Evolutionary conservation across 1,139 yeast genomes (phyloP).

Genomic region (Saccharomycopsis phalli): DNA sequence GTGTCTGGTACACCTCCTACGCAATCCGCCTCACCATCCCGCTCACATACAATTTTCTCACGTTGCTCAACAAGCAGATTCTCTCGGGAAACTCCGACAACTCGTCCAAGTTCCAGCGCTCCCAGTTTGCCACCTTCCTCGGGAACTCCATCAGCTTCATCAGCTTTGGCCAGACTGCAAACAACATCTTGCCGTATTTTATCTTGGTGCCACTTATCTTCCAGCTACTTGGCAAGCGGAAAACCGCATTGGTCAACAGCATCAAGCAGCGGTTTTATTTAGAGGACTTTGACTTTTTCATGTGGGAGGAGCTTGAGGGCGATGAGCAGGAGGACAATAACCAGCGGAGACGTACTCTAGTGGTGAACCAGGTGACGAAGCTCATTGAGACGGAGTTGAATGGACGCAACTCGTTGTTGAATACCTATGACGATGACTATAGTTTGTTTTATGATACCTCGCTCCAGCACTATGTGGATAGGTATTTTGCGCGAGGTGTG

Average conservation of each 20-base stretch:
- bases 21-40: conserved; percentile 80
- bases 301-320: conserved; percentile 30
- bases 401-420: conserved; percentile 13
- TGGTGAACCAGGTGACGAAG: conserved; percentile 24
- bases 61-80: conserved; percentile 43
- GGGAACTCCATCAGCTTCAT: conserved; percentile 71
- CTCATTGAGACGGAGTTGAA: conserved; percentile 24
- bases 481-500: too few species aligned
- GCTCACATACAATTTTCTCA: conserved; percentile 67
- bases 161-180: conserved; percentile 63
- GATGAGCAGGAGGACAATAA: conserved; percentile 3
- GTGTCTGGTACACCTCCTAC: conserved; percentile 72
- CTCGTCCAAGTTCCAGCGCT: conserved; percentile 22
- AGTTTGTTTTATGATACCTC: conserved; percentile 9
- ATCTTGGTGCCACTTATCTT: conserved; percentile 58
- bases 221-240: conserved; percentile 38
- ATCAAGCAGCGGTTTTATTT: conserved; percentile 28
- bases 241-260: conserved; percentile 34
- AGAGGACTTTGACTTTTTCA: conserved; percentile 47
- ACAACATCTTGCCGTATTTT: conserved; percentile 67
- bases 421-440: conserved; percentile 19
- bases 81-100: conserved; percentile 24
- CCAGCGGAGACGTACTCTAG: not conserved
- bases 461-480: conserved; percentile 3
- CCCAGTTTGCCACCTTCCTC: conserved; percentile 47